Conservation (phyloP, 257 asterid species). For the Cruciata laevipes region DNA sequence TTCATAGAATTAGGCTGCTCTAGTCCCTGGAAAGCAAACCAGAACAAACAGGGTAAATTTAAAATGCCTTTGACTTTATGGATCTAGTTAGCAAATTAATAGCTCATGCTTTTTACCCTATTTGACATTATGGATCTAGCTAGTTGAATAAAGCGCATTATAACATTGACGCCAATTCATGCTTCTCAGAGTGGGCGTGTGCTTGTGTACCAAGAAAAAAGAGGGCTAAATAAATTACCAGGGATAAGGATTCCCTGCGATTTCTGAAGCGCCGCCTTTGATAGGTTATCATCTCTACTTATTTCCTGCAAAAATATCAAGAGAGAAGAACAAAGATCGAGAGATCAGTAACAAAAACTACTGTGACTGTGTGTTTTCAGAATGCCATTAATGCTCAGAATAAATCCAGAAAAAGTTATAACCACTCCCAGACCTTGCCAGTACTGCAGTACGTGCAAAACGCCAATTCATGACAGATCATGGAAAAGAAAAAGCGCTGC, state of each 20-base stretch:
- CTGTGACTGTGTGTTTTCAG: background rate
- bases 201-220: constrained; percentile 17
- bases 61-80: no score
- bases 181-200: constrained; percentile 8
- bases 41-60: no score
- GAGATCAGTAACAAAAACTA: no score
- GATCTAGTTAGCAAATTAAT: no score
- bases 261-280: no score
- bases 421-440: background rate
- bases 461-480: no score
- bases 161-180: no score
- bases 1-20: constrained; percentile 14
- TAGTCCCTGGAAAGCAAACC: constrained; percentile 23
- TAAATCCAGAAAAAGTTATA: background rate
- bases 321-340: background rate
- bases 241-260: constrained; percentile 15
- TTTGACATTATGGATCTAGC: no score
- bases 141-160: constrained; percentile 8
- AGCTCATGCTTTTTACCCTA: no score
- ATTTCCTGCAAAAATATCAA: no score
- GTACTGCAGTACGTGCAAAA: background rate
- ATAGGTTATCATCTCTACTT: background rate
- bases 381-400: background rate
- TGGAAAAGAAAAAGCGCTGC: no score
- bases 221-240: constrained; percentile 22